Base-by-base conservation (phyloP, 2,329 filamentous ascomycete genomes). In the Pyricularia grisea region DNA sequence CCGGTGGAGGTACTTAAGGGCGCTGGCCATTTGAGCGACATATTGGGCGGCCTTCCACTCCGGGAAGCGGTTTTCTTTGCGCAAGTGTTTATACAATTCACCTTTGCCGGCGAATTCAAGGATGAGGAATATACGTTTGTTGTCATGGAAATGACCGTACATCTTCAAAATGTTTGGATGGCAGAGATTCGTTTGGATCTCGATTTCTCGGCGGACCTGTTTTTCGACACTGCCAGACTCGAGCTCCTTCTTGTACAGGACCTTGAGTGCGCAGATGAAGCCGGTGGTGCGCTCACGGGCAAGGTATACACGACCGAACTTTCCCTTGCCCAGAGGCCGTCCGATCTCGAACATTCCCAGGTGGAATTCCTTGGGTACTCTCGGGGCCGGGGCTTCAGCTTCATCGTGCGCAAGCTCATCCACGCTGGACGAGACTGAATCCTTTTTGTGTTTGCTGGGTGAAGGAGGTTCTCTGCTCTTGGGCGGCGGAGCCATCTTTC, bases 311-410 rank as follows among this genome's bases (percentile, higher is more conserved):
- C 92, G 87, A 1, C 92, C 92, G 75, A 95, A 96, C 77, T 95
- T 96, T 72, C 92, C 92, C 80, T 95, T 95, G 68, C 92, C 92
- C 3, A 96, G 83, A 1, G 92, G 92, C 73, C 92, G 91, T 58
- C 92, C 92, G 72, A 96, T 97, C 78, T 97, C 93, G 78, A 97
- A 97, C 92, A 96, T 96, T 79, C 92, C 92, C 4, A 97, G 87
- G 77, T 97, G 92, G 80, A 94, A 94, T 73, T 93, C 79, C 74
- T 87, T 89, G 63, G 85, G 85, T 25, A 81, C 69, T 42, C 28
- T 55, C 14, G 23, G 33, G 3, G 65, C 65, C 25, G 23, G 84
- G 70, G 85, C 77, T 20, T 63, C 60, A 12, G 23, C 11, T 20
- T 63, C 60, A n/a, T 63, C 60, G 9, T 63, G 25, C 31, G 76